Percentiles rank a stretch among this genome's conserved stretches.
phyloP scores from a whole-genome alignment of 163 green algal species.

The Scenedesmus sp. region DNA sequence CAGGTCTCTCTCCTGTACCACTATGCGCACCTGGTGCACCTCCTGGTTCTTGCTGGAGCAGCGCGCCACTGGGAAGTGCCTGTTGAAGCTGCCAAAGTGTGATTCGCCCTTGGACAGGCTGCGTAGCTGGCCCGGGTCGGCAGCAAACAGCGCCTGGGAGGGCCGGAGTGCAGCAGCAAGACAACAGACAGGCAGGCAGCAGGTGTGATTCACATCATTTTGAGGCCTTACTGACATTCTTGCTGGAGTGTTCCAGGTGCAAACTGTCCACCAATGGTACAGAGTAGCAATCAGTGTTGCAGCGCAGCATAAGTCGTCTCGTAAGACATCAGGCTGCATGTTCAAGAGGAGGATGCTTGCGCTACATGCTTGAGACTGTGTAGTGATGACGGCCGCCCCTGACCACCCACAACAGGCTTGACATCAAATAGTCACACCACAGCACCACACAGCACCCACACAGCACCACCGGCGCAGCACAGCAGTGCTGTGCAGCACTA shows the following conservation, averaged over 20 bases:
- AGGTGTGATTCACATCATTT: neutral
- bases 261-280: too few species aligned
- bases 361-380: too few species aligned
- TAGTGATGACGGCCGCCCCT: too few species aligned
- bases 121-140: constrained; percentile 19
- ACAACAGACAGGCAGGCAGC: neutral
- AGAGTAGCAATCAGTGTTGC: too few species aligned
- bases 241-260: too few species aligned
- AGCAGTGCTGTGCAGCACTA: too few species aligned
- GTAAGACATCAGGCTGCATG: too few species aligned
- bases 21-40: constrained; percentile 9
- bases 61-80: constrained; percentile 46
- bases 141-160: neutral
- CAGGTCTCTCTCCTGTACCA: neutral
- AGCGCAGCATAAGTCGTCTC: too few species aligned
- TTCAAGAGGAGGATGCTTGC: too few species aligned
- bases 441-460: neutral
- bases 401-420: too few species aligned
- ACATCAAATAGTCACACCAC: neutral
- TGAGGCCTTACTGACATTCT: too few species aligned
- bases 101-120: constrained; percentile 34
- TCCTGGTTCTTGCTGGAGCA: neutral
- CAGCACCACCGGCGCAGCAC: neutral
- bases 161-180: neutral
- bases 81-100: constrained; percentile 38